Evolutionary conservation across 2,329 filamentous ascomycete species (phyloP), one percentile per base, ranked within the genome.

Genomic region (Talaromyces rugulosus): DNA sequence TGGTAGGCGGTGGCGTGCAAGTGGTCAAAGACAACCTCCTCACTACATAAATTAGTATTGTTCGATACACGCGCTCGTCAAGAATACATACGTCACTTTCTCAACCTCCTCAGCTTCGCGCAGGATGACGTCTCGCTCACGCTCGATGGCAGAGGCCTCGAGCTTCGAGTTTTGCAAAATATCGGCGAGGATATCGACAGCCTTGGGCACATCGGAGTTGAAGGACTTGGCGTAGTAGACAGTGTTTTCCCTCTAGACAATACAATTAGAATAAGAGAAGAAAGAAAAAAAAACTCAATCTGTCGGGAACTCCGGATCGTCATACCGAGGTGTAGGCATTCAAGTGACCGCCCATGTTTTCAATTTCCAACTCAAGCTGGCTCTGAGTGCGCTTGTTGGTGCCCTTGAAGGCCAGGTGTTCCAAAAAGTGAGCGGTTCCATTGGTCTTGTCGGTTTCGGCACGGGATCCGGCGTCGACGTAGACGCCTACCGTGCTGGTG

Each of bases 151-250:
- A 62, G 86, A 83, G 74, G 87, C 83, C 82, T 99, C 95, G 77
- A 99, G 92, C 85, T 96, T 97, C 70, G 95, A 98, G 88, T 99
- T 96, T 81, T 98, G 95, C 66, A 99, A 91, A 77, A 99, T 99
- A 78, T 99, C 95, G 84, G 95, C 90, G 65, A 99, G 91, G 74
- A 99, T 98, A 80, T 99, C 92, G 80, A 99, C 95, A 76, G 91
- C 91, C 79, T 93, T 90, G 73, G 93, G 93, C 65, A 98, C 92
- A 78, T 99, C 94, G 80, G 90, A 88, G 85, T 99, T 99, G 85
- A 99, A 96, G 68, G 94, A 89, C 84, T 98, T 97, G 81, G 95
- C 95, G 81, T 98, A 99, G 87, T 99, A 99, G 76, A 99, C 95
- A 73, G 95, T 99, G 87, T 97, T 98, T 82, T 99, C 95, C 80